Evolutionary conservation across 352 stramenopile species (phyloP).

Genomic region (Blastocystis sp.): DNA sequence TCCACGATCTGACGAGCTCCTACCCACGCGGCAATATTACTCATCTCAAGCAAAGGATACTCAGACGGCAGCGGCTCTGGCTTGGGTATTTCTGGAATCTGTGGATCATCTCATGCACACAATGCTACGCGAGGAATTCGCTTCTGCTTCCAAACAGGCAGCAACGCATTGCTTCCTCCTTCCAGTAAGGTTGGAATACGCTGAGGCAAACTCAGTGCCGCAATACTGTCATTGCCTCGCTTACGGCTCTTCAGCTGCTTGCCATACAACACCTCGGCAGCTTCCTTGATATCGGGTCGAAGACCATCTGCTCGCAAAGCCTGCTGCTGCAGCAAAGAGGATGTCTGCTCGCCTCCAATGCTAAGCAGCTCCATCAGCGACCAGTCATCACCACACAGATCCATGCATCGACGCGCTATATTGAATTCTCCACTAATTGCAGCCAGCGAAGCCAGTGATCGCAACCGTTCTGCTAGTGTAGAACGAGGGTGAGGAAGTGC

Average conservation of each 20-base stretch:
- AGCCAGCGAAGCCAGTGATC: constrained; percentile 29
- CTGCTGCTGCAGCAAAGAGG: constrained; percentile 22
- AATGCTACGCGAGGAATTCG: neutral
- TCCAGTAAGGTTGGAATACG: constrained; percentile 53
- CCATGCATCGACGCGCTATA: constrained; percentile 33
- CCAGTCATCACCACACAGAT: constrained; percentile 60
- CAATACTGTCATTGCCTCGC: neutral
- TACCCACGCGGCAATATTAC: constrained; percentile 50
- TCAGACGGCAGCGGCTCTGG: constrained; percentile 36
- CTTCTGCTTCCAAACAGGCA: constrained; percentile 48
- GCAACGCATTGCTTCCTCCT: neutral
- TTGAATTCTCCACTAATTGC: constrained; percentile 58
- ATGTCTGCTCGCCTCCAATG: constrained; percentile 9
- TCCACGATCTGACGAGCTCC: constrained; percentile 57
- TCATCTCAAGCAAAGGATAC: constrained; percentile 50
- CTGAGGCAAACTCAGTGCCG: constrained; percentile 28
- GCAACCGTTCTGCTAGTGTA: constrained; percentile 40
- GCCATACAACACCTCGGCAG: constrained; percentile 30
- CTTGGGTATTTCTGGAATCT: constrained; percentile 55
- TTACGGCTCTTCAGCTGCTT: constrained; percentile 57
- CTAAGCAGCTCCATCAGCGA: constrained; percentile 35
- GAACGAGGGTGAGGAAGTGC: constrained; percentile 30
- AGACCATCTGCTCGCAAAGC: constrained; percentile 48
- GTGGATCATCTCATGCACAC: neutral
- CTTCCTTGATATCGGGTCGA: constrained; percentile 55